Percentiles rank a stretch among this genome's conserved stretches.
Conservation (phyloP, 495 filamentous ascomycete species). For the Tuber melanosporum region DNA sequence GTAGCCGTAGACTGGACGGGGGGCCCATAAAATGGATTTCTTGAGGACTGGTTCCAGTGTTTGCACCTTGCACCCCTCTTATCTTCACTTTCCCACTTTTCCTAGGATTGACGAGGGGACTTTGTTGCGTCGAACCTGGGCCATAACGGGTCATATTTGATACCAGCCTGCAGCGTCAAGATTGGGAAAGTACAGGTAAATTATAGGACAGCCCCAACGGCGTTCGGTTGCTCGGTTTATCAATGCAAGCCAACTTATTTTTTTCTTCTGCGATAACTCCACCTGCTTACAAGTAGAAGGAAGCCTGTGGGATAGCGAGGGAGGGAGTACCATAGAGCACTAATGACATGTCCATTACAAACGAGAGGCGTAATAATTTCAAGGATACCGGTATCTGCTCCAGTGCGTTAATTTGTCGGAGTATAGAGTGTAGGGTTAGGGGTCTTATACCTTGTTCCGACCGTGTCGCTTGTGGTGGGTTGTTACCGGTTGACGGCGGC, state of each 20-base stretch:
- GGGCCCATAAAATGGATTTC: neutral
- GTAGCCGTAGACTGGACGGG: neutral
- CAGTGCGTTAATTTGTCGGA: neutral
- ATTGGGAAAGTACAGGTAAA: neutral
- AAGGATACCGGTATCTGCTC: neutral
- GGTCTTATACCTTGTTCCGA: neutral
- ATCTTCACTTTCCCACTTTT: neutral
- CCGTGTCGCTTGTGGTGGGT: neutral
- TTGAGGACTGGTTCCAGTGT: neutral
- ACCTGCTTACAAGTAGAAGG: neutral
- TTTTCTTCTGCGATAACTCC: neutral
- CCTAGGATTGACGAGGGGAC: neutral
- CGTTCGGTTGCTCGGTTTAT: neutral
- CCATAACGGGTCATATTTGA: conserved; percentile 1
- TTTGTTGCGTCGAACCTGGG: neutral
- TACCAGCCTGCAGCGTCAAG: neutral
- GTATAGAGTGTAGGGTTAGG: neutral
- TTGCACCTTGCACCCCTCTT: neutral
- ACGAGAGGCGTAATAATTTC: conserved; percentile 1
- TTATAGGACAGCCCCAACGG: neutral
- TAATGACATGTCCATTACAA: neutral
- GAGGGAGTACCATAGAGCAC: neutral
- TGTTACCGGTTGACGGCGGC: neutral
- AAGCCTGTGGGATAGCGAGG: neutral
- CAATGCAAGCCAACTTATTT: neutral